A percentile compares a stretch with the other conserved stretches of the same genome.
These are phyloP conservation scores for Xerophyta viscosa DNA, from an alignment of 106 monocot species.

Conservation along the genomic window DNA sequence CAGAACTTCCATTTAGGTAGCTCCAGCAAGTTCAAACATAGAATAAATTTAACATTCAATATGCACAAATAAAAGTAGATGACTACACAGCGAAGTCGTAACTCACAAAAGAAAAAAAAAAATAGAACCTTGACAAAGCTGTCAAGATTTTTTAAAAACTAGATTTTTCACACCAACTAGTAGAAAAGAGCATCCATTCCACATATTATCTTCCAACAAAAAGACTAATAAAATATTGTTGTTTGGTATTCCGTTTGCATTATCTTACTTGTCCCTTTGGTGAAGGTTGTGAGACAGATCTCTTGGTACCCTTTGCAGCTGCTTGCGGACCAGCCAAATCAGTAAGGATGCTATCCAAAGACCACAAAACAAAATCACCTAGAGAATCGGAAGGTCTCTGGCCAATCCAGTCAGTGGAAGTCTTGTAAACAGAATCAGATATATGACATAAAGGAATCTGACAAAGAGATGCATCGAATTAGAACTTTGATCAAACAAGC, in stretches of 20 bases:
- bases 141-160: no score
- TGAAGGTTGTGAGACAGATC: conserved; percentile 38
- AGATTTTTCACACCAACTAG: no score
- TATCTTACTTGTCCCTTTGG: conserved; percentile 65
- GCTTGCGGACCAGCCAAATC: conserved; percentile 52
- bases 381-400: conserved; percentile 53
- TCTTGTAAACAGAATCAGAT: conserved; percentile 59
- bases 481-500: no score
- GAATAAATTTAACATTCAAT: no score
- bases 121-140: no score
- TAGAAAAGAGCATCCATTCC: no score
- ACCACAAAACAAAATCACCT: conserved; percentile 70
- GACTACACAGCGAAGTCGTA: no score
- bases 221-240: not conserved
- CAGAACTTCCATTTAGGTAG: no score
- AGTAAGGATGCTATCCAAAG: conserved; percentile 59
- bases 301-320: conserved; percentile 59
- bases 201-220: not conserved
- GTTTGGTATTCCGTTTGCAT: not conserved
- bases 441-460: conserved; percentile 77
- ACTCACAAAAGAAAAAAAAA: no score
- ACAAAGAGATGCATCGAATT: not conserved
- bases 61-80: no score
- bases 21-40: no score
- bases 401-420: conserved; percentile 68